Evolutionary conservation across 148 eudicot genomes (phyloP).

Genomic region (Fagopyrum esculentum): DNA sequence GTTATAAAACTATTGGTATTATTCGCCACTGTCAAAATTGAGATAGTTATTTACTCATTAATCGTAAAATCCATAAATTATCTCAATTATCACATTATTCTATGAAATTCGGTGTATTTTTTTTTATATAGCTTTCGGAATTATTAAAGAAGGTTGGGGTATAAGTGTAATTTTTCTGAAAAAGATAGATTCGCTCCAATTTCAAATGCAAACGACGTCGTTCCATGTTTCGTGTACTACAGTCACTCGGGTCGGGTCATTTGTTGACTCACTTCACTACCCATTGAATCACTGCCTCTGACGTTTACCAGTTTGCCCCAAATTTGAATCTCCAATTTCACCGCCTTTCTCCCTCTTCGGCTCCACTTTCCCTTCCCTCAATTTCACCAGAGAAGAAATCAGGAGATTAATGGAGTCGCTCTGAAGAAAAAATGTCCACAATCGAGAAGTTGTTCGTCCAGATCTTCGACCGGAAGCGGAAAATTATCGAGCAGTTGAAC

Average conservation of each 20-base stretch:
- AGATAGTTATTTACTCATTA: too few relatives aligned
- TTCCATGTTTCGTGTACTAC: not conserved
- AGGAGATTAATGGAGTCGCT: not conserved
- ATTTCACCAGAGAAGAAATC: constrained; percentile 3
- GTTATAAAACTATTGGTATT: too few relatives aligned
- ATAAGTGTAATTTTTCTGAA: too few relatives aligned
- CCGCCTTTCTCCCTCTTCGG: constrained; percentile 13
- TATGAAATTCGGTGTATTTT: too few relatives aligned
- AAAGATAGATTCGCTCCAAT: too few relatives aligned
- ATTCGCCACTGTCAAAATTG: too few relatives aligned
- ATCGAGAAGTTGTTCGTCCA: constrained; percentile 66
- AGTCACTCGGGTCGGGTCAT: not conserved
- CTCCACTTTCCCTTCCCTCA: constrained; percentile 5
- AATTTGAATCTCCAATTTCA: constrained; percentile 7
- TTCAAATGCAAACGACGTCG: not conserved
- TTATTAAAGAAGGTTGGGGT: too few relatives aligned
- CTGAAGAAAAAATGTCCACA: constrained; percentile 35
- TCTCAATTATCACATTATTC: too few relatives aligned
- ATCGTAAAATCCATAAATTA: too few relatives aligned
- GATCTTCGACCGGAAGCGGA: constrained; percentile 62
- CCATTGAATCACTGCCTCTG: not conserved
- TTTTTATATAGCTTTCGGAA: too few relatives aligned
- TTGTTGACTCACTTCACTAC: not conserved
- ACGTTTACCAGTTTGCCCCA: constrained; percentile 2
- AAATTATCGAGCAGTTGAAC: constrained; percentile 49